Base-by-base conservation (phyloP, 2,329 filamentous ascomycete genomes). In the Tolypocladium tundrense region DNA sequence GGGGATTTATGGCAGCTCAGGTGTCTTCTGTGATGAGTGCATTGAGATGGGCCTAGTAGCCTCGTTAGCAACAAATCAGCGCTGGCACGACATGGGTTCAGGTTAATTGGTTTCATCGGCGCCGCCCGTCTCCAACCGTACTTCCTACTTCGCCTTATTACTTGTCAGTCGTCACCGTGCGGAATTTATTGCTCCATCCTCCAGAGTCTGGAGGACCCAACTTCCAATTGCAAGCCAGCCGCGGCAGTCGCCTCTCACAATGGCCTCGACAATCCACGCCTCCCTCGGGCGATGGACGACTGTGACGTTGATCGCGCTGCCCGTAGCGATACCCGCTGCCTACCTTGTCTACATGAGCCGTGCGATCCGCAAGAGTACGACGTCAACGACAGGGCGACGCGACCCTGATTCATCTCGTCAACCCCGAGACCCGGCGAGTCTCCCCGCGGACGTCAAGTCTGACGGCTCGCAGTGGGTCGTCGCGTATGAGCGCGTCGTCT, bases 401-500 rank as follows among this genome's bases (percentile, higher is more conserved):
- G 21, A 27, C 14, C 27, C 11, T 3, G 8, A 21, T 10, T 45
- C 51, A 31, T 19, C 41, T 39, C 48, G 19, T 31, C 27, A 53
- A n/a, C 56, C 53, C 16, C 55, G 31, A 35, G 57, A 58, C 24
- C 59, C 51, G 3, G 31, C 21, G 24, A 62, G 61, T 40, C 59
- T 69, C 1, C 66, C 67, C 1, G 54, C 54, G 4, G 62, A 66
- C 2, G 65, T 67, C 14, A 48, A 43, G n/a, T 53, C 60, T 11
- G 57, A 64, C 43, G 57, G 60, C 8, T 59, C 62, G 2, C 54
- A 63, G 33, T 70, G 66, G 66, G 56, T 69, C 33, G 60, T 71
- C 19, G 58, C 64, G 10, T 68, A 66, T 56, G 68, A 71, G 56
- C 65, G 67, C 31, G 62, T 68, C 54, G 56, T 64, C 16, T 70